These are phyloP conservation scores for Globisporangium rhizosaccharum DNA, from an alignment of 352 stramenopile species.

Conservation along the genomic window DNA sequence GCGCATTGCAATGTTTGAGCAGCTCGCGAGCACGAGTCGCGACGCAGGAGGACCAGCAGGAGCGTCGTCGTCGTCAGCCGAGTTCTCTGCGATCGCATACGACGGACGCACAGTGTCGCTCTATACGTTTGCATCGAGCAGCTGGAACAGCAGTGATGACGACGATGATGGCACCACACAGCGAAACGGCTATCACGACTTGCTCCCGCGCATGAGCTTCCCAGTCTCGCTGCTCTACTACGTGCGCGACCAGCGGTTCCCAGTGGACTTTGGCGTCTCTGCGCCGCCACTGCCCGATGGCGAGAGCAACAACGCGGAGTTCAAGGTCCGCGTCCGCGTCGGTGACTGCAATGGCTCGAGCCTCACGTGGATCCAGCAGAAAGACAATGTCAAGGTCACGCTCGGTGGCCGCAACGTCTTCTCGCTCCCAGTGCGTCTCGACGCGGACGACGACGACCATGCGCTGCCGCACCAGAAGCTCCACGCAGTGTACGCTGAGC, in stretches of 20 bases:
- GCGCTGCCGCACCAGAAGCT: conserved; percentile 21
- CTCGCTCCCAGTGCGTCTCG: conserved; percentile 46
- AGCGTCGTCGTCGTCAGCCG: conserved; percentile 23
- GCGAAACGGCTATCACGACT: neutral
- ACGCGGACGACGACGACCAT: conserved; percentile 17
- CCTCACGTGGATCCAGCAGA: conserved; percentile 50
- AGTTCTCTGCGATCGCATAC: conserved; percentile 56
- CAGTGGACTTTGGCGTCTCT: conserved; percentile 53
- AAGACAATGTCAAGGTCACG: conserved; percentile 55
- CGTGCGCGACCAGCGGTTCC: conserved; percentile 66
- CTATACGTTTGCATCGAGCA: conserved; percentile 33
- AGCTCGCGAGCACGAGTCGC: conserved; percentile 23
- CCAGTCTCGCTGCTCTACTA: conserved; percentile 73
- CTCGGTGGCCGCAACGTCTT: conserved; percentile 63
- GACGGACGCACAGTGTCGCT: conserved; percentile 52
- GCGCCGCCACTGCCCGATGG: conserved; percentile 6
- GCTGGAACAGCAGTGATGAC: conserved; percentile 7
- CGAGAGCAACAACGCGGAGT: conserved; percentile 13
- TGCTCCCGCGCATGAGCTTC: conserved; percentile 53
- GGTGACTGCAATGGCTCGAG: conserved; percentile 34
- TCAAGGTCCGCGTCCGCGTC: conserved; percentile 46
- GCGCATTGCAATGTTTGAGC: conserved; percentile 48
- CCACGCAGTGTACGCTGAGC: conserved; percentile 61
- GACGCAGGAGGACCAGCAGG: neutral
- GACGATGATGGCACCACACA: conserved; percentile 5